phyloP scores from a whole-genome alignment of 768 basidiomycete genomes.

The Lactarius quietus region DNA sequence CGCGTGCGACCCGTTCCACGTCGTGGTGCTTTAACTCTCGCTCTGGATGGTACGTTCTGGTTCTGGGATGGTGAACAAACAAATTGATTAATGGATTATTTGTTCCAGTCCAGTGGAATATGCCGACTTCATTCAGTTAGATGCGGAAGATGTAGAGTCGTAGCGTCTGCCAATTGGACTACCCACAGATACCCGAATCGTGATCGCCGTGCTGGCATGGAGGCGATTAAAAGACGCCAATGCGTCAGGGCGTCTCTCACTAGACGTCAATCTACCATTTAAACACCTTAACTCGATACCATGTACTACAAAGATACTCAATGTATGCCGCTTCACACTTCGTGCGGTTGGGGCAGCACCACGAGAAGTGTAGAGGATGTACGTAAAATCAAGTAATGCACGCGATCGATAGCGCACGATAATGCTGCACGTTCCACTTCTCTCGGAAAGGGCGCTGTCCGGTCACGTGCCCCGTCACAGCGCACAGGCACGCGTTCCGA shows the following conservation, averaged over 20 bases:
- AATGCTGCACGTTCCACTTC: neutral
- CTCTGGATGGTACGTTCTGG: slow-evolving; percentile 18
- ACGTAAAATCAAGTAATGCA: neutral
- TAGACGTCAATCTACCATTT: no score
- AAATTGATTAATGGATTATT: neutral
- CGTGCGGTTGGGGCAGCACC: no score
- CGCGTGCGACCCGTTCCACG: slow-evolving; percentile 18
- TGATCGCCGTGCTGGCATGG: neutral
- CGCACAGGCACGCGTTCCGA: no score
- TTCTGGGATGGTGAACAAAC: neutral
- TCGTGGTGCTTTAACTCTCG: slow-evolving; percentile 24
- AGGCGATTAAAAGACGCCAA: neutral
- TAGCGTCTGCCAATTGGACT: neutral
- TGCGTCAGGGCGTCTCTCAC: no score
- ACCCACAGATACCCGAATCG: neutral
- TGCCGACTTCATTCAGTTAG: slow-evolving; percentile 25
- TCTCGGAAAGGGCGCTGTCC: no score
- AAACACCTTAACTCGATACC: no score
- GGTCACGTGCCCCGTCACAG: no score
- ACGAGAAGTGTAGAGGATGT: no score
- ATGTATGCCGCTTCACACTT: no score
- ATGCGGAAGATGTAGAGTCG: slow-evolving; percentile 21
- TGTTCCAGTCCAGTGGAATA: slow-evolving; percentile 17
- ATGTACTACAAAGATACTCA: no score
- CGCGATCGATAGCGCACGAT: neutral